Evolutionary conservation across 2,329 filamentous ascomycete genomes (phyloP), one percentile per base, ranked within the genome.

Genomic region (Ophiostoma novo-ulmi): DNA sequence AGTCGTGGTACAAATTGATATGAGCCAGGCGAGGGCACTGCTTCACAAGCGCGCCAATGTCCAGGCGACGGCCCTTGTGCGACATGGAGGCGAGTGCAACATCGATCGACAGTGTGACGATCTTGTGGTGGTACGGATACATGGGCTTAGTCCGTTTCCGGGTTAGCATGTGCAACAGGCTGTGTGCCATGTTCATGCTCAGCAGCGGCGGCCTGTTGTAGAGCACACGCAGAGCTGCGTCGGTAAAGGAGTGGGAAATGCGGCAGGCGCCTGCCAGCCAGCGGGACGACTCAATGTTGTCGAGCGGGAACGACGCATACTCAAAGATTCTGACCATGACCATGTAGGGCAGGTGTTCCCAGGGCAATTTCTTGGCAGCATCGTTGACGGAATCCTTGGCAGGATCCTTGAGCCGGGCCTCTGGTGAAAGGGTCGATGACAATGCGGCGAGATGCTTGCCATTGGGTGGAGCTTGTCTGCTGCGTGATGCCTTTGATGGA

Each of bases 181-280:
- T 79, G 74, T 80, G 81, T 58, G 81, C 80, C 77, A 82, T 84
- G 70, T 78, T 75, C 70, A 80, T 75, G 48, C 76, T 80, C 71
- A 85, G 83, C 64, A 95, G 81, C 1, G 88, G 88, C 10, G 91
- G 91, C 5, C 83, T 87, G 66, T 85, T 83, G 77, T 95, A 95
- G 5, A 96, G 82, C 1, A 87, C 89, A 5, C 88, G 88, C 68
- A 95, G 79, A 1, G 91, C 91, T 5, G 92, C 90, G 75, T 93
- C 91, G 0, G 86, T 81, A 71, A 94, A 92, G 2, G 83, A 78
- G 68, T 83, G 85, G 74, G 89, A 94, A 20, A 88, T 80, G 1
- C 84, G 82, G 48, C 90, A 87, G 64, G 86, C 81, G n/a, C 83
- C 81, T 11, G 90, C 79, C 7, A 96, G 85, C 90, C 90, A 93